Evolutionary conservation across 2,329 filamentous ascomycete genomes (phyloP).

Genomic region (Orbilia javanica): DNA sequence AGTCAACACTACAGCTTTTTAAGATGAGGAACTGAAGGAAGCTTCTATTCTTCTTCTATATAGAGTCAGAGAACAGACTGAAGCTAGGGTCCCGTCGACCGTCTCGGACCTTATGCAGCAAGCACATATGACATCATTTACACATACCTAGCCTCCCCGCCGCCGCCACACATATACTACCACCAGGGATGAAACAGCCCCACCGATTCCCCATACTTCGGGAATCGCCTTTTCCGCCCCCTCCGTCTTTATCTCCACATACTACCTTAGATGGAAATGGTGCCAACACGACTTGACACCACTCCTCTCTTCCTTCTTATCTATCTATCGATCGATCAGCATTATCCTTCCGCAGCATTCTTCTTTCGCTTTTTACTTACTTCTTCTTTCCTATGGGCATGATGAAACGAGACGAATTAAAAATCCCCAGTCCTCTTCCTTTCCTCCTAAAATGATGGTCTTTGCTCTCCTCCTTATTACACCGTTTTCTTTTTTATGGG

Average conservation of each 20-base stretch:
- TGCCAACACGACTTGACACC: neutral
- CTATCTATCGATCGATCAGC: neutral
- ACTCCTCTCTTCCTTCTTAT: neutral
- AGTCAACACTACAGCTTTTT: neutral
- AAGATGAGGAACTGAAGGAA: conserved; percentile 1
- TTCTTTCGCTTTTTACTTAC: neutral
- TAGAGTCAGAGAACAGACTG: neutral
- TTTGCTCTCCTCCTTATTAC: neutral
- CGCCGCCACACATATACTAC: conserved; percentile 8
- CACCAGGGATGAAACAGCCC: neutral
- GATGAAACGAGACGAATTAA: conserved; percentile 44
- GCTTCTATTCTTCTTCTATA: neutral
- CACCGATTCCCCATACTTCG: neutral
- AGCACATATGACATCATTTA: conserved; percentile 1
- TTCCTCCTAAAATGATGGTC: neutral
- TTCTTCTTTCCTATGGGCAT: conserved; percentile 7
- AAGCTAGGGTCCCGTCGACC: neutral
- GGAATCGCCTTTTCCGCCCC: conserved; percentile 1
- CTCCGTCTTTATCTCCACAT: neutral
- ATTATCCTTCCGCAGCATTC: neutral
- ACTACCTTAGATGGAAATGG: neutral
- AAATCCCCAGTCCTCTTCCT: neutral
- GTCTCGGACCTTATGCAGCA: neutral
- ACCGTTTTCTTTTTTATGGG: neutral
- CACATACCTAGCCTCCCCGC: conserved; percentile 6